Conservation (phyloP, 75 land plant species). For the Ceratopteris richardii region DNA sequence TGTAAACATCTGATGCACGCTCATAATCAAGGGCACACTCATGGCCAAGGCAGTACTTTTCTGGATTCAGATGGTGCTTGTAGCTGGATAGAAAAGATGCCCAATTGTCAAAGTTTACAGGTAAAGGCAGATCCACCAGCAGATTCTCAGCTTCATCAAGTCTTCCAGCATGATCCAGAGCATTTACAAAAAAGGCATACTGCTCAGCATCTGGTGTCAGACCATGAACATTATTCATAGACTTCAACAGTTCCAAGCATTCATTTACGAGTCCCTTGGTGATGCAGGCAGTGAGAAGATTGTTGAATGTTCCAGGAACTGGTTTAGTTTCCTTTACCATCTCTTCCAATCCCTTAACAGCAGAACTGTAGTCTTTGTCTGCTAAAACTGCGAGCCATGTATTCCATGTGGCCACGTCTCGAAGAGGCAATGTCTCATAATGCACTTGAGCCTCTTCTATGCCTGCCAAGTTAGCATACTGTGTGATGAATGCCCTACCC, state of each 20-base stretch:
- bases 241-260: conserved; percentile 34
- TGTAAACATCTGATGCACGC: background rate
- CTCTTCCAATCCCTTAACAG: conserved; percentile 14
- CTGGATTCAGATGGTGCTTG: background rate
- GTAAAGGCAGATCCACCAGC: conserved; percentile 30
- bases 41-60: background rate
- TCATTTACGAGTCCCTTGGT: conserved; percentile 29
- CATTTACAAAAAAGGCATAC: conserved; percentile 49
- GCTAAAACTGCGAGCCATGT: conserved; percentile 26
- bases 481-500: conserved; percentile 29
- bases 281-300: conserved; percentile 43
- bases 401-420: conserved; percentile 32
- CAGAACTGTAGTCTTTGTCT: conserved; percentile 41
- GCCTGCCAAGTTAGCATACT: conserved; percentile 15
- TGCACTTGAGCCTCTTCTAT: conserved; percentile 12
- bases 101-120: background rate
- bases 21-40: conserved; percentile 4
- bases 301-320: conserved; percentile 29
- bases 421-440: conserved; percentile 11
- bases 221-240: conserved; percentile 32
- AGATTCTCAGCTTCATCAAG: conserved; percentile 39
- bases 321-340: conserved; percentile 1
- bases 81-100: background rate
- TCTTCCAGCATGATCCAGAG: conserved; percentile 46
- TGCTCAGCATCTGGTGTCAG: conserved; percentile 36